Evolutionary conservation across 306 rosid genomes (phyloP).

Genomic region (Malus orientalis): DNA sequence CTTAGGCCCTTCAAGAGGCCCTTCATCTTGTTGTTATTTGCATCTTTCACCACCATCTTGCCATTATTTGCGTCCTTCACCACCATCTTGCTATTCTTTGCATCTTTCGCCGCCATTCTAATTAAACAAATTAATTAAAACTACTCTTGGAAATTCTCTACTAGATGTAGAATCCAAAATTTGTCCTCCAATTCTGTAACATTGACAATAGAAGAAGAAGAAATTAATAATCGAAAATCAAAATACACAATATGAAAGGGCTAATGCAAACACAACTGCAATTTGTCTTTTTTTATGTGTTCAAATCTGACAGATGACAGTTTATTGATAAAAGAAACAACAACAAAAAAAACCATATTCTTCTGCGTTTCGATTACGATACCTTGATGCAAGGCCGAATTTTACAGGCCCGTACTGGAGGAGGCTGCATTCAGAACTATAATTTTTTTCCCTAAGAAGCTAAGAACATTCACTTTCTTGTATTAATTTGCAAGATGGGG

Average conservation of each 20-base stretch:
- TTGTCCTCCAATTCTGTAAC: conserved; percentile 5
- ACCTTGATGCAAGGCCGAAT: not conserved
- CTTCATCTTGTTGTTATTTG: conserved; percentile 65
- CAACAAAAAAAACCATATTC: not conserved
- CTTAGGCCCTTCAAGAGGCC: conserved; percentile 82
- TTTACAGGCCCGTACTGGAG: conserved; percentile 6
- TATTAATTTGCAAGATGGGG: not conserved
- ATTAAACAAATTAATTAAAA: not conserved
- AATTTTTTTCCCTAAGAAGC: not conserved
- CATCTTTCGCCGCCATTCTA: conserved; percentile 5
- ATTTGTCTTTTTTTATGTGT: too few species aligned
- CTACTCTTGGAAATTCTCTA: conserved; percentile 1
- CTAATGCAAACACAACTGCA: not conserved
- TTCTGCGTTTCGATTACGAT: not conserved
- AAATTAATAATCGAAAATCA: not conserved
- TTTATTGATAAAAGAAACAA: too few species aligned
- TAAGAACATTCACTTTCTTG: conserved; percentile 2
- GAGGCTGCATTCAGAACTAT: not conserved
- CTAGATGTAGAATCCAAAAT: not conserved
- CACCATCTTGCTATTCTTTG: not conserved
- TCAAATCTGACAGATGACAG: not conserved
- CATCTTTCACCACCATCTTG: not conserved
- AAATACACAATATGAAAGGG: not conserved
- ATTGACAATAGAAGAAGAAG: not conserved
- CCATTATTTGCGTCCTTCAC: not conserved